These are phyloP conservation scores for Myriangium duriaei DNA, from an alignment of 2,329 filamentous ascomycete genomes.

Conservation along the genomic window DNA sequence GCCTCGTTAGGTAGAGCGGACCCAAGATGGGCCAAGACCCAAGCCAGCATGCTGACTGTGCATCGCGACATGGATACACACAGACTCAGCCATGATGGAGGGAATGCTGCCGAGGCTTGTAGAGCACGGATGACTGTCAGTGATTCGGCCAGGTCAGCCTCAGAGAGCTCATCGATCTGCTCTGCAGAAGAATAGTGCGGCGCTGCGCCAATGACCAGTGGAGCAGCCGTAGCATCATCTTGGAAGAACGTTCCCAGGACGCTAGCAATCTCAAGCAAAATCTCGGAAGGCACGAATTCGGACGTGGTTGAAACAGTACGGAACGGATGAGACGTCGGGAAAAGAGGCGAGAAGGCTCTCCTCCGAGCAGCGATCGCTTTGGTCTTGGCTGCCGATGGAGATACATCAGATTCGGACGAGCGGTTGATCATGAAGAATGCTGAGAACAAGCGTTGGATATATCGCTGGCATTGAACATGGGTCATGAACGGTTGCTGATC, in stretches of 20 bases:
- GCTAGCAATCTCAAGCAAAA: slow-evolving; percentile 76
- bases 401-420: background rate
- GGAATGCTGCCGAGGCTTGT: slow-evolving; percentile 78
- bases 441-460: slow-evolving; percentile 10
- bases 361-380: slow-evolving; percentile 4
- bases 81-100: slow-evolving; percentile 77
- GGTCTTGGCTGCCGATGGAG: slow-evolving; percentile 3
- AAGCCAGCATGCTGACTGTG: slow-evolving; percentile 10
- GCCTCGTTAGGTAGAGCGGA: slow-evolving; percentile 78
- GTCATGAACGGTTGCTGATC: slow-evolving; percentile 44
- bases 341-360: slow-evolving; percentile 61
- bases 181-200: background rate
- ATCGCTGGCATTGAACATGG: slow-evolving; percentile 10
- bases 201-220: background rate
- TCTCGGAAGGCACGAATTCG: slow-evolving; percentile 51
- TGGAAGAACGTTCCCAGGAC: slow-evolving; percentile 72
- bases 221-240: background rate
- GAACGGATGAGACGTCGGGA: slow-evolving; percentile 84
- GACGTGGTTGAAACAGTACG: slow-evolving; percentile 54
- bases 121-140: slow-evolving; percentile 83
- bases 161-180: slow-evolving; percentile 1
- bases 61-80: slow-evolving; percentile 46
- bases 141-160: slow-evolving; percentile 9
- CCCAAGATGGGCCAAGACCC: slow-evolving; percentile 48
- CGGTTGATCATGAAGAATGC: slow-evolving; percentile 9